Evolutionary conservation across 495 filamentous ascomycete genomes (phyloP).

Genomic region (Saxophila tyrrhenica): DNA sequence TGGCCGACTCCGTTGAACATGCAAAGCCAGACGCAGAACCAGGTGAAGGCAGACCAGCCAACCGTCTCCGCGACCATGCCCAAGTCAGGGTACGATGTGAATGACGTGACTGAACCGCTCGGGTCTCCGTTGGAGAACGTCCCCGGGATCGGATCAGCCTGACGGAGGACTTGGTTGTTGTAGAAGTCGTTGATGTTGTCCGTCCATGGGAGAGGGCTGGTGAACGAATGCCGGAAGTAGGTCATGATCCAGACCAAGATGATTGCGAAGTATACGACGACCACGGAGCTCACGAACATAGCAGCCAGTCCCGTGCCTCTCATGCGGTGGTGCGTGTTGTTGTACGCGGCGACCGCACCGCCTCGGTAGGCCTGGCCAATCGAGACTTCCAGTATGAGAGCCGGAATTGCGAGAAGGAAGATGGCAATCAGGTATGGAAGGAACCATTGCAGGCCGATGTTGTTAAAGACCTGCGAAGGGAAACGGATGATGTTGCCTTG

Average conservation of each 20-base stretch:
- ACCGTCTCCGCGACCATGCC: neutral
- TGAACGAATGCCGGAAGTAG: constrained; percentile 1
- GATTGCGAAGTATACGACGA: constrained; percentile 1
- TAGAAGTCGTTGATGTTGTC: neutral
- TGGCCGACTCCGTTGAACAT: no score
- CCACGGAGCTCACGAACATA: neutral
- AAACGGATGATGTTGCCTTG: constrained; percentile 3
- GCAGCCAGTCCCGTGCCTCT: neutral
- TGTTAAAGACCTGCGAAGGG: constrained; percentile 3
- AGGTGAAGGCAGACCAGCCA: no score
- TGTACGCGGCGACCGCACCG: neutral
- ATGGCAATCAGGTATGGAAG: constrained; percentile 1
- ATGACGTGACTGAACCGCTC: neutral
- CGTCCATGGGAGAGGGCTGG: constrained; percentile 1
- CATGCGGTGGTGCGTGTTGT: neutral
- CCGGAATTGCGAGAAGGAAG: neutral
- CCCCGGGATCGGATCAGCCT: neutral
- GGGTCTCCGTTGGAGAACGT: neutral
- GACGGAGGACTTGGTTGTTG: neutral
- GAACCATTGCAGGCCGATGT: constrained; percentile 3
- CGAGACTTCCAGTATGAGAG: neutral
- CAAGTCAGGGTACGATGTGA: neutral
- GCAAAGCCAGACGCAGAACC: no score
- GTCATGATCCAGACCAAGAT: constrained; percentile 1
- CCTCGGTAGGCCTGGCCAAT: constrained; percentile 1